Evolutionary conservation across 331 rosid species (phyloP), one percentile per base, ranked within the genome.

Genomic region (Telfairia occidentalis): DNA sequence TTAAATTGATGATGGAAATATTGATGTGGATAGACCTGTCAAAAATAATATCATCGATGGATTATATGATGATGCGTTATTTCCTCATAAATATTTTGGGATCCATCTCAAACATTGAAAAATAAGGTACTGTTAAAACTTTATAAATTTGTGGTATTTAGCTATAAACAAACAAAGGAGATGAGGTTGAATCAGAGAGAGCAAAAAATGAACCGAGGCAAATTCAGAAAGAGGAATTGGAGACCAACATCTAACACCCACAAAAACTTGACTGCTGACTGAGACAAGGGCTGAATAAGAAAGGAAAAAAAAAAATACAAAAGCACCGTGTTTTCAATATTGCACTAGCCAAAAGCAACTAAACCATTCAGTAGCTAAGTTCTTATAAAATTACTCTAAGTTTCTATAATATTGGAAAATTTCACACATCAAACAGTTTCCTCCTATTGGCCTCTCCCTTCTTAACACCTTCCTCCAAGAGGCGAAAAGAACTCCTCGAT

Each of bases 231-330:
- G 37, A 37, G 28, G 9, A 37, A 40, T 42, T 67, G 34, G 73
- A 67, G 73, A 42, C 52, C 35, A 66, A 40, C 73, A 23, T 53
- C 73, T 67, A 67, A 66, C 73, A 66, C 19, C 73, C 73, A 66
- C 52, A 63, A 40, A 42, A 23, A 7, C 53, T 67, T 67, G 45
- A 46, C 73, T 67, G 53, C 54, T 42, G 73, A 67, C 2, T 18
- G 54, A 23, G 54, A 42, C 73, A 11, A 38, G 19, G 53, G 50
- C 32, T 21, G 72, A 38, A 21, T 37, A 43, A 38, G 72, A 66
- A 61, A 30, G 21, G 24, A 57, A n/a, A 16, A 10, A 37, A 12
- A 29, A 35, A 65, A 38, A 65, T 21, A 38, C 2, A 65, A 23
- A 7, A 40, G 32, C 50, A 65, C 10, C 12, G 1, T 67, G 32